phyloP scores from a whole-genome alignment of 2,329 filamentous ascomycete species.

The Cyanodermella asteris region DNA sequence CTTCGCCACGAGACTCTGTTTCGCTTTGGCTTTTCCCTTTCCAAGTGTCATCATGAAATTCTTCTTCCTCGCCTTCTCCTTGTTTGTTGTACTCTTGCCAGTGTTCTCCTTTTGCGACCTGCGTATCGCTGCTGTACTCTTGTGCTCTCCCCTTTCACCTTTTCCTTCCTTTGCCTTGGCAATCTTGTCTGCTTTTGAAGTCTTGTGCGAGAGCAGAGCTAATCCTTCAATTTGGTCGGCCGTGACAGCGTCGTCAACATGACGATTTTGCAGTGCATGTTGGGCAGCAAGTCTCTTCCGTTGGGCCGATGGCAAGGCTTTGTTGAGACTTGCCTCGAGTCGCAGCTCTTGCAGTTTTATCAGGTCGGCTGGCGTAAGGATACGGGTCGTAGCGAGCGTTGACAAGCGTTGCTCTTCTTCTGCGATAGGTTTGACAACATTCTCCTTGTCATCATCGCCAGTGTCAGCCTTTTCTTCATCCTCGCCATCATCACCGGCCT shows the following conservation, averaged over 20 bases:
- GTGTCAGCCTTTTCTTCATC: conserved; percentile 13
- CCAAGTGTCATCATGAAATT: conserved; percentile 97
- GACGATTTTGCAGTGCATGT: conserved; percentile 33
- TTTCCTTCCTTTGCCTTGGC: conserved; percentile 67
- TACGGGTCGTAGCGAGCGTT: conserved; percentile 73
- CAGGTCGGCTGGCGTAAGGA: conserved; percentile 90
- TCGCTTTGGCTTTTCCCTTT: conserved; percentile 88
- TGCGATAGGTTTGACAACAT: conserved; percentile 8
- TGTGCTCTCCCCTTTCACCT: conserved; percentile 56
- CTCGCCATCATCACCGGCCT: conserved; percentile 11
- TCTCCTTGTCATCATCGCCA: conserved; percentile 23
- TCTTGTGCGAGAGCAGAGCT: conserved; percentile 47
- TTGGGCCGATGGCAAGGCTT: conserved; percentile 27
- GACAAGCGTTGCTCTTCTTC: conserved; percentile 21
- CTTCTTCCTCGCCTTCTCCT: conserved; percentile 92
- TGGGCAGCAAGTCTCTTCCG: conserved; percentile 16
- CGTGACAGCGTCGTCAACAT: conserved; percentile 72
- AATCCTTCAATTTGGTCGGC: conserved; percentile 82
- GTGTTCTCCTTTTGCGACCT: conserved; percentile 71
- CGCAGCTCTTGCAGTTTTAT: conserved; percentile 81
- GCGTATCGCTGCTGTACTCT: conserved; percentile 61
- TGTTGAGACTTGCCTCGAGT: conserved; percentile 47
- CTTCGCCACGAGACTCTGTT: conserved; percentile 76
- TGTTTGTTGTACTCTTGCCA: conserved; percentile 93
- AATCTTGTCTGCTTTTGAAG: conserved; percentile 73